Evolutionary conservation across 148 eudicot genomes (phyloP).

Genomic region (Rhododendron vialii): DNA sequence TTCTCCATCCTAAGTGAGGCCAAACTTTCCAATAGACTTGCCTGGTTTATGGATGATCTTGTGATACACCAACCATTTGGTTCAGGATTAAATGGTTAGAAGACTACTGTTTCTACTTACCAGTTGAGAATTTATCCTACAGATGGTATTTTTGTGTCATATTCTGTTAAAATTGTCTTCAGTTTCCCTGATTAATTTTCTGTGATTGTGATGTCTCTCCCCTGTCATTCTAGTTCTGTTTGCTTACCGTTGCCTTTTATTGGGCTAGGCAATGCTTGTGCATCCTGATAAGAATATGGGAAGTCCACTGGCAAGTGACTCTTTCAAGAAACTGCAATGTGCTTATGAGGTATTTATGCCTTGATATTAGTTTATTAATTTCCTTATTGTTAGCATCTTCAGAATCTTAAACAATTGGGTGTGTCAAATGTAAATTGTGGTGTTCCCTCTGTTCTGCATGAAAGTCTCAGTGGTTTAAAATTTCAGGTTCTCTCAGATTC

Average conservation of each 20-base stretch:
- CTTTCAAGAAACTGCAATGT: constrained; percentile 98
- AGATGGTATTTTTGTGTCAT: background rate
- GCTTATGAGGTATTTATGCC: constrained; percentile 79
- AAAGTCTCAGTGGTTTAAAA: constrained; percentile 1
- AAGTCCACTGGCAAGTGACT: constrained; percentile 87
- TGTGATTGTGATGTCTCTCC: background rate
- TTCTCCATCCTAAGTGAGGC: background rate
- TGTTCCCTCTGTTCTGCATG: constrained; percentile 3
- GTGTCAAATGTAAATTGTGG: background rate
- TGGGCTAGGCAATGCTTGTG: constrained; percentile 92
- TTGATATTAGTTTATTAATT: background rate
- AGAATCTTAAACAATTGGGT: background rate
- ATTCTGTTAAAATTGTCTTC: background rate
- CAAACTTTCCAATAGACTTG: background rate
- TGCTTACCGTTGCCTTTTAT: constrained; percentile 7
- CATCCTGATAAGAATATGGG: constrained; percentile 99
- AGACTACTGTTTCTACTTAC: background rate
- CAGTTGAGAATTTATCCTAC: background rate
- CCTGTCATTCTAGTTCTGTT: background rate
- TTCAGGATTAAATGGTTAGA: background rate
- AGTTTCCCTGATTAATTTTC: background rate
- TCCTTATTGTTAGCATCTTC: background rate
- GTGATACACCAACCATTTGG: background rate
- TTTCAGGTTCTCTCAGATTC: constrained; percentile 91
- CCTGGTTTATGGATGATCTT: constrained; percentile 1